Evolutionary conservation across 352 stramenopile genomes (phyloP), one percentile per base, ranked within the genome.

Genomic region (Globisporangium middletonii): DNA sequence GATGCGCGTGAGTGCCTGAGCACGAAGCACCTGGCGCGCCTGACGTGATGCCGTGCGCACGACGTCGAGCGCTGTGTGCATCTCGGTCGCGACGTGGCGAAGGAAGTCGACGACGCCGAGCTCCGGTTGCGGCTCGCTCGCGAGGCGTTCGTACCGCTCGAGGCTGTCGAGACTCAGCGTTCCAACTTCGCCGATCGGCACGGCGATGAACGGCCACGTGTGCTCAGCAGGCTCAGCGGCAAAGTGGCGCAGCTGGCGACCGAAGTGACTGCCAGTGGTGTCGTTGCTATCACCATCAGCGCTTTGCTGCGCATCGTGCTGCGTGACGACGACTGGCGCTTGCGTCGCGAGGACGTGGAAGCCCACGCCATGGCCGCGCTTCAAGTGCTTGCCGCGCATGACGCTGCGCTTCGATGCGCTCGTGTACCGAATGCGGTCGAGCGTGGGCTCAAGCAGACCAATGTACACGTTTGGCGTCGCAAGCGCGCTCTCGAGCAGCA

Each of bases 21-120:
- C 62, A 2, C 73, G 71, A 3, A 64, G 54, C 23, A 33, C n/a
- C 27, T 42, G 23, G 3, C 53, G 23, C 46, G 64, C 15, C 12
- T 30, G 41, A 23, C 48, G 42, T 28, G 71, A 43, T 2, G 35
- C 13, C 4, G 19, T 8, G 0, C 73, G 68, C 2, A 69, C 60
- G 0, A 19, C 5, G 0, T 13, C 28, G 2, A 86, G 33, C 1
- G 62, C 66, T 4, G 1, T 55, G 38, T 3, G 50, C 65, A 88
- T 19, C 11, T 46, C 43, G 0, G 27, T 5, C 0, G 67, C 76
- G 13, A 85, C 62, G 44, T 71, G 75, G 9, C 67, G 64, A 11
- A 94, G 53, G 51, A 89, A 92, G 55, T 94, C 83, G n/a, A 92
- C 71, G 13, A 94, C 50, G 0, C 83, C 83, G 13, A 89, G 66